These are phyloP conservation scores for Collybia mongolica DNA, from an alignment of 768 basidiomycete species.

Conservation along the genomic window DNA sequence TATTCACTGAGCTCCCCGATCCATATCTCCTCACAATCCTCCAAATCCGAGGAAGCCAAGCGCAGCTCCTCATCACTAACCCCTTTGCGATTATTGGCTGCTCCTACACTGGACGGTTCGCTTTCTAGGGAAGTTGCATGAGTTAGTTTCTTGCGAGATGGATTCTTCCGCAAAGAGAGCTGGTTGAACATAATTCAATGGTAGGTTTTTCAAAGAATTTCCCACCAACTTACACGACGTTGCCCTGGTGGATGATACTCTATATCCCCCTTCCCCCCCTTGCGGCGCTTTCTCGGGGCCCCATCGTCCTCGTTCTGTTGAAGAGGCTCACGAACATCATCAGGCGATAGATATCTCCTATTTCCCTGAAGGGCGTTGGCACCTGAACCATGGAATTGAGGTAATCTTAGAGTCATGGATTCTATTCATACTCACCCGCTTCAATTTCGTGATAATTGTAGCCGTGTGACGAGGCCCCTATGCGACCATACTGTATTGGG, in stretches of 20 bases:
- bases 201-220: neutral
- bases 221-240: slow-evolving; percentile 51
- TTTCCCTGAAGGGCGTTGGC: slow-evolving; percentile 20
- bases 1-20: slow-evolving; percentile 66
- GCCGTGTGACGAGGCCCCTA: slow-evolving; percentile 2
- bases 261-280: slow-evolving; percentile 46
- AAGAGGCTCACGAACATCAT: slow-evolving; percentile 33
- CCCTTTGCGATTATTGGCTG: slow-evolving; percentile 24
- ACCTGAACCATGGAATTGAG: slow-evolving; percentile 26
- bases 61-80: slow-evolving; percentile 40
- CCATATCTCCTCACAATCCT: slow-evolving; percentile 82
- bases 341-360: slow-evolving; percentile 34
- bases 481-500: slow-evolving; percentile 14
- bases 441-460: slow-evolving; percentile 1
- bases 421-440: too few relatives aligned
- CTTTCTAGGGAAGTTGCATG: slow-evolving; percentile 25
- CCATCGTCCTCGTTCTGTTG: slow-evolving; percentile 21
- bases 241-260: slow-evolving; percentile 44
- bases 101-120: slow-evolving; percentile 24
- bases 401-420: neutral
- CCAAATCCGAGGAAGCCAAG: slow-evolving; percentile 72
- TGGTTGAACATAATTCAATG: slow-evolving; percentile 9
- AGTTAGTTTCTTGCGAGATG: slow-evolving; percentile 34
- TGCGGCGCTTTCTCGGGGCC: slow-evolving; percentile 49
- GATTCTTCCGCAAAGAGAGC: slow-evolving; percentile 42